Evolutionary conservation across 208 protist genomes (phyloP).

Genomic region (Tritrichomonas musculus): DNA sequence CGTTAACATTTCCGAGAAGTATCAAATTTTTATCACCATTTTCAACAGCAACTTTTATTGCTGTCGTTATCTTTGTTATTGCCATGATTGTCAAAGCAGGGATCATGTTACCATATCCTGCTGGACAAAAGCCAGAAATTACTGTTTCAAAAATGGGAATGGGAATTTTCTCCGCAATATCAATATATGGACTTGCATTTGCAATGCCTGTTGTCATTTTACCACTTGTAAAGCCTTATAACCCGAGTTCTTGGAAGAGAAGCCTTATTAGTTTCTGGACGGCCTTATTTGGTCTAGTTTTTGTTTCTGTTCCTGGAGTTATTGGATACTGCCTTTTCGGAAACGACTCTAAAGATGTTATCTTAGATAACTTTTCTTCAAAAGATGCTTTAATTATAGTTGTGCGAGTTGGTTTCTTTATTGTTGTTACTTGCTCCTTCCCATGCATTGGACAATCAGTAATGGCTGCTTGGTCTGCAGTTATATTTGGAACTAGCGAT

Average conservation of each 20-base stretch:
- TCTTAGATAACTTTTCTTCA: background rate
- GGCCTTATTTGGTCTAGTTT: background rate
- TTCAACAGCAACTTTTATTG: background rate
- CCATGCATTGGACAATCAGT: background rate
- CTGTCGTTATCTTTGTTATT: background rate
- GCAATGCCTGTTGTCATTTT: background rate
- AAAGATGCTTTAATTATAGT: slow-evolving; percentile 1
- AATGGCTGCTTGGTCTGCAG: background rate
- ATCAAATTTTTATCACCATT: background rate
- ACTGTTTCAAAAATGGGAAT: background rate
- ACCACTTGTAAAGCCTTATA: background rate
- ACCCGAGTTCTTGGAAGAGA: background rate
- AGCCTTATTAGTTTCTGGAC: background rate
- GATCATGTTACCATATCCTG: no score
- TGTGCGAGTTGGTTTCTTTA: background rate
- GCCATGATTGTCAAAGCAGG: background rate
- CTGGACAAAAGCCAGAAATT: no score
- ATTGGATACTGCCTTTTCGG: background rate
- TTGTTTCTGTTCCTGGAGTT: background rate
- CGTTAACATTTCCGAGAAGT: background rate
- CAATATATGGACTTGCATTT: background rate
- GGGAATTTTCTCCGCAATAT: background rate
- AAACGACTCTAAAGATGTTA: background rate
- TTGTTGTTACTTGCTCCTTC: background rate
- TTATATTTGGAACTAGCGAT: background rate